Evolutionary conservation across 2,329 filamentous ascomycete species (phyloP), one percentile per base, ranked within the genome.

Genomic region (Mariannaea sp.): DNA sequence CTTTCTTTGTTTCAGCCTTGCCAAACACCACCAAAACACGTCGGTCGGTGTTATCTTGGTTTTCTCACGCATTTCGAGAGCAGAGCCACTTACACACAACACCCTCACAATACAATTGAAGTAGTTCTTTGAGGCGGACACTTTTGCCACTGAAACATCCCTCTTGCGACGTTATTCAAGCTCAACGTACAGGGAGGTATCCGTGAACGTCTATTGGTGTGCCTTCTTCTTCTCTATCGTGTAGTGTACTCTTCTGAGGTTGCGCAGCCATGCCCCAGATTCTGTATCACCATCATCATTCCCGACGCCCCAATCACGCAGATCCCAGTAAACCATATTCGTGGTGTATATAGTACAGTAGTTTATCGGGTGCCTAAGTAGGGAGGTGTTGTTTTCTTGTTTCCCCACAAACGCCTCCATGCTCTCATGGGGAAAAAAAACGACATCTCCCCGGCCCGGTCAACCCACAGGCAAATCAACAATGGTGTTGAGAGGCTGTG

Each of bases 401-500:
- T 49, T 54, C 45, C 32, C 27, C 16, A 19, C 32, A 27, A 33
- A 43, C 29, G 45, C 33, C 19, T 32, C 19, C n/a, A n/a, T n/a
- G n/a, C n/a, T n/a, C n/a, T n/a, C n/a, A n/a, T n/a, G n/a, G n/a
- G n/a, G n/a, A n/a, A n/a, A n/a, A n/a, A n/a, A n/a, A n/a, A n/a
- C n/a, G n/a, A n/a, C n/a, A n/a, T n/a, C n/a, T n/a, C n/a, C n/a
- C n/a, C n/a, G n/a, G n/a, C n/a, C n/a, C n/a, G n/a, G n/a, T n/a
- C n/a, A n/a, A n/a, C n/a, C n/a, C n/a, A n/a, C n/a, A n/a, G n/a
- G n/a, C n/a, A n/a, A n/a, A n/a, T n/a, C n/a, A n/a, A n/a, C n/a
- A n/a, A 35, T 49, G 45, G 51, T 49, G 51, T 54, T 54, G 51
- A 49, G 51, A 49, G 51, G 51, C 51, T 49, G 45, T 54, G 45